Conservation (phyloP, 352 stramenopile genomes). For the Peronosclerospora sorghi region DNA sequence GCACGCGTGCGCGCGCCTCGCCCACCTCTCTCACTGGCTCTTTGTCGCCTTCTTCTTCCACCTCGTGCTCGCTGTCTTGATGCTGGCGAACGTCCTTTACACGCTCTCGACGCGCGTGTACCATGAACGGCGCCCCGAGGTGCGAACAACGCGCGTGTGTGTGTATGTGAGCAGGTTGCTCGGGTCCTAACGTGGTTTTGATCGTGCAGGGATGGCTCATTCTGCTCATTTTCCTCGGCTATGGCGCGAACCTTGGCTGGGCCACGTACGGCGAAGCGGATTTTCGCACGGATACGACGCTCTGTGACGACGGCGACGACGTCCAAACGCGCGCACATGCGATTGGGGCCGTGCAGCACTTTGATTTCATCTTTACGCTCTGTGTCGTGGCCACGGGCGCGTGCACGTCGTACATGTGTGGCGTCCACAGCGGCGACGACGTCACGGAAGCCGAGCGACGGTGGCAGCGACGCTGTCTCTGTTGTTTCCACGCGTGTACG, state of each 20-base stretch:
- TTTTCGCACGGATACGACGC: conserved; percentile 38
- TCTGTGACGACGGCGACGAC: conserved; percentile 35
- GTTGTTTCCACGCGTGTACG: conserved; percentile 48
- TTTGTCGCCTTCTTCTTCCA: conserved; percentile 44
- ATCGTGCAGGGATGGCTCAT: conserved; percentile 34
- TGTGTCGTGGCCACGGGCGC: conserved; percentile 23
- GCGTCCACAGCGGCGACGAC: conserved; percentile 46
- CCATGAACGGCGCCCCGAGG: conserved; percentile 38
- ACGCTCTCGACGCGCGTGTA: conserved; percentile 52
- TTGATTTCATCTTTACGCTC: conserved; percentile 52
- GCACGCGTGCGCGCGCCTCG: conserved; percentile 25
- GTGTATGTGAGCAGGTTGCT: too few relatives aligned
- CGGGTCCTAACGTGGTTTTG: too few relatives aligned
- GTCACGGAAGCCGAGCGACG: conserved; percentile 43
- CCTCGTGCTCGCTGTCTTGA: conserved; percentile 24
- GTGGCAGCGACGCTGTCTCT: conserved; percentile 54
- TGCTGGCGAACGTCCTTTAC: conserved; percentile 25
- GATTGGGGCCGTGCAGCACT: conserved; percentile 56
- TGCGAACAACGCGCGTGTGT: too few relatives aligned
- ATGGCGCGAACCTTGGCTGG: conserved; percentile 42
- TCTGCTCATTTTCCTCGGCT: conserved; percentile 45
- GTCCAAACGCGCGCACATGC: conserved; percentile 46
- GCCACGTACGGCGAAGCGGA: conserved; percentile 42
- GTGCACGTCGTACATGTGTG: conserved; percentile 58
- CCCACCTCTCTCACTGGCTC: conserved; percentile 50